phyloP scores from a whole-genome alignment of 176 grass and related monocot genomes.

The Olyra latifolia region DNA sequence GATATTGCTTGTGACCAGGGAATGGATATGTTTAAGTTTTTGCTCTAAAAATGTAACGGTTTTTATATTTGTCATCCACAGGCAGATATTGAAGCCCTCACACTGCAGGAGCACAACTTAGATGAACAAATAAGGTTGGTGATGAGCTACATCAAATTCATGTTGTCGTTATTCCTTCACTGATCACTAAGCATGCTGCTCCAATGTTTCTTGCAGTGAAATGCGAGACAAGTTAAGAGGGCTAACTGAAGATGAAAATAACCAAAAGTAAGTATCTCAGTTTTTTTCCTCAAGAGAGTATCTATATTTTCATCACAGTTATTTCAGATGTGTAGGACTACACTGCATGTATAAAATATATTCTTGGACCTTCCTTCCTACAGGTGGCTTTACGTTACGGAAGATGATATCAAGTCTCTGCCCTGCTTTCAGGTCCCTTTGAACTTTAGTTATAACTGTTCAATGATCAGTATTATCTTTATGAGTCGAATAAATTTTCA shows the following conservation, averaged over 20 bases:
- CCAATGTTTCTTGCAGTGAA: constrained; percentile 52
- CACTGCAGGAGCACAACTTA: constrained; percentile 61
- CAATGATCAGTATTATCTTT: neutral
- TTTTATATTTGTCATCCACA: constrained; percentile 34
- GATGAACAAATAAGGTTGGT: constrained; percentile 77
- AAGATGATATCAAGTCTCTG: constrained; percentile 86
- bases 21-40: constrained; percentile 15
- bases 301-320: neutral
- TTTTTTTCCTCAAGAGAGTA: neutral
- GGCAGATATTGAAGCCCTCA: constrained; percentile 74
- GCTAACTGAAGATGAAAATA: constrained; percentile 83
- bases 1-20: constrained; percentile 4
- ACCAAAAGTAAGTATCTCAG: constrained; percentile 50
- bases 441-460: constrained; percentile 10
- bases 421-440: constrained; percentile 80
- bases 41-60: neutral
- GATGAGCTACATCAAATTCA: constrained; percentile 15
- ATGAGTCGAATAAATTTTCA: constrained; percentile 11
- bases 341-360: neutral
- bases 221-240: constrained; percentile 70
- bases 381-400: constrained; percentile 85
- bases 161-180: constrained; percentile 19
- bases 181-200: constrained; percentile 28
- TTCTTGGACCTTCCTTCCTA: constrained; percentile 12
- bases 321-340: neutral